phyloP scores from a whole-genome alignment of 768 basidiomycete genomes.

The Sutorius australiensis region DNA sequence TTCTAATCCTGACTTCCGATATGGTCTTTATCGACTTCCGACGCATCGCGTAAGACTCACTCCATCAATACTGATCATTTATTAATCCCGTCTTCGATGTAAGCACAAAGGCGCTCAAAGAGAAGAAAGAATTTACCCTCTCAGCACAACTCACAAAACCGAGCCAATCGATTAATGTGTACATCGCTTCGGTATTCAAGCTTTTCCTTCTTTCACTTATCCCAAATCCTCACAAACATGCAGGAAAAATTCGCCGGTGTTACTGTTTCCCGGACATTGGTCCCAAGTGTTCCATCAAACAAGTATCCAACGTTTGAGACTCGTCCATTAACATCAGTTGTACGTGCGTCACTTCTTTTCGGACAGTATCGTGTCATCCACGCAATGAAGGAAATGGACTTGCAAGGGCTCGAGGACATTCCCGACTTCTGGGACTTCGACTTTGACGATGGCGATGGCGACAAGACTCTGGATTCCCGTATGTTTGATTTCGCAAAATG shows the following conservation, averaged over 20 bases:
- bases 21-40: constrained; percentile 74
- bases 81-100: constrained; percentile 5
- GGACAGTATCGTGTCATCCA: constrained; percentile 2
- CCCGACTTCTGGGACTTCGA: constrained; percentile 64
- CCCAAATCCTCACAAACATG: constrained; percentile 9
- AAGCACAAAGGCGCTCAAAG: constrained; percentile 67
- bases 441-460: constrained; percentile 29
- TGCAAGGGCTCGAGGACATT: constrained; percentile 64
- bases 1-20: constrained; percentile 77
- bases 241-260: constrained; percentile 78
- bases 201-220: constrained; percentile 2
- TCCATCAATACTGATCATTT: not conserved
- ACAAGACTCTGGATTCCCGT: constrained; percentile 14
- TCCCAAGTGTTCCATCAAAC: constrained; percentile 48
- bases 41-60: constrained; percentile 56
- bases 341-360: constrained; percentile 27
- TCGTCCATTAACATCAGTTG: constrained; percentile 59
- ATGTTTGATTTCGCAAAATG: constrained; percentile 36
- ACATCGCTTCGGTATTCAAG: constrained; percentile 54
- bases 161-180: constrained; percentile 62
- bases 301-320: constrained; percentile 71
- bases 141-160: constrained; percentile 63
- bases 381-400: constrained; percentile 52
- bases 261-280: constrained; percentile 48
- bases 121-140: constrained; percentile 57